Conservation (phyloP, 169 alveolate species). For the Haemoproteus tartakovskyi region DNA sequence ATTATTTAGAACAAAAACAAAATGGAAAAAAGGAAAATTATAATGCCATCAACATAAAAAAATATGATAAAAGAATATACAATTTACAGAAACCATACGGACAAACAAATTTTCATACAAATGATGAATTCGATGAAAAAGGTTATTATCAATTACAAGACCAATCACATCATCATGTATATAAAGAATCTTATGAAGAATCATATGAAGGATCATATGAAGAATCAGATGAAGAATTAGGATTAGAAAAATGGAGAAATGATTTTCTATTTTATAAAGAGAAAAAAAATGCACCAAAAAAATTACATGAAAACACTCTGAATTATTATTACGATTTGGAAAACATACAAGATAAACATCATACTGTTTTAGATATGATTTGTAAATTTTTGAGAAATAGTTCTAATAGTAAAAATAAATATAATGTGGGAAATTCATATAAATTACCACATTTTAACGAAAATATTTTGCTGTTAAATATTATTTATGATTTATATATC, state of each 20-base stretch:
- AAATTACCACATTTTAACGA: conserved; percentile 55
- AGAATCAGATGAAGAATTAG: not conserved
- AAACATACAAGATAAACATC: conserved; percentile 2
- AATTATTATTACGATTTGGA: conserved; percentile 51
- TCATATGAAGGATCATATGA: not conserved
- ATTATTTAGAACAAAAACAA: conserved; percentile 15
- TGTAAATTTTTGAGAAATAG: conserved; percentile 14
- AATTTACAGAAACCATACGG: too few species aligned
- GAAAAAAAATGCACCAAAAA: not conserved
- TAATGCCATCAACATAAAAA: not conserved
- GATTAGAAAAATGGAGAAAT: too few species aligned
- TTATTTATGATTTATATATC: conserved; percentile 50
- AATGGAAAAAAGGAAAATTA: not conserved
- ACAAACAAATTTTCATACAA: too few species aligned
- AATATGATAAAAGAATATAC: too few species aligned
- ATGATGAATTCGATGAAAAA: too few species aligned
- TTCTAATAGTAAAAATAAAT: conserved; percentile 5
- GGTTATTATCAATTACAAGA: too few species aligned
- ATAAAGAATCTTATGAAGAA: not conserved
- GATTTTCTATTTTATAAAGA: not conserved
- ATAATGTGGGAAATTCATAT: too few species aligned
- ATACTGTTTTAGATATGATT: conserved; percentile 27
- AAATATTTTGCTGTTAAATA: conserved; percentile 29
- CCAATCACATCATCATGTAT: too few species aligned
- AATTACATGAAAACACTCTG: conserved; percentile 54